Evolutionary conservation across 1,139 yeast genomes (phyloP).

Genomic region (Pichia sp.): DNA sequence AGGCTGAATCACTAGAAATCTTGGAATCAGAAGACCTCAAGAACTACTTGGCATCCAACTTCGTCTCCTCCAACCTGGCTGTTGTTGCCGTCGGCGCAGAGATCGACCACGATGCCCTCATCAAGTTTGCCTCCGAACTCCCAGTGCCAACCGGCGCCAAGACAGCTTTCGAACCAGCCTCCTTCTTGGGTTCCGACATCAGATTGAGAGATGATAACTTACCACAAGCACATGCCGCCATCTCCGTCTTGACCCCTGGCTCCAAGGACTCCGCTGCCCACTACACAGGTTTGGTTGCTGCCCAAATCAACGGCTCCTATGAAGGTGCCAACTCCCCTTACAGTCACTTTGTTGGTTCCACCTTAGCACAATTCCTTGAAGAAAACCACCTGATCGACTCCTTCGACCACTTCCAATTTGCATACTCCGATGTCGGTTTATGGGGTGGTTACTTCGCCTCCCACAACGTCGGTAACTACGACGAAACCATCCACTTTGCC

Average conservation of each 20-base stretch:
- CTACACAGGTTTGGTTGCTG: slow-evolving; percentile 68
- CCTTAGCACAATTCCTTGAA: slow-evolving; percentile 69
- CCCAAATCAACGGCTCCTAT: slow-evolving; percentile 63
- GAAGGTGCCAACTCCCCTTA: slow-evolving; percentile 45
- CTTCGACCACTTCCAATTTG: slow-evolving; percentile 64
- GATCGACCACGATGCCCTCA: slow-evolving; percentile 62
- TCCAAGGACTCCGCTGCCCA: slow-evolving; percentile 52
- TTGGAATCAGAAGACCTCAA: slow-evolving; percentile 56
- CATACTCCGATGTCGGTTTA: slow-evolving; percentile 73
- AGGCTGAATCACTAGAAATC: slow-evolving; percentile 54
- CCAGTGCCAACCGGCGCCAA: slow-evolving; percentile 50
- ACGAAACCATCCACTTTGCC: slow-evolving; percentile 73
- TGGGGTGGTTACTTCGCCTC: slow-evolving; percentile 76
- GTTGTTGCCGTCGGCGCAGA: slow-evolving; percentile 67
- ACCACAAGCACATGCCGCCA: slow-evolving; percentile 72
- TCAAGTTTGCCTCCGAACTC: slow-evolving; percentile 54
- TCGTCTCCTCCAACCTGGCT: slow-evolving; percentile 60
- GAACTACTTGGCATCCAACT: slow-evolving; percentile 52
- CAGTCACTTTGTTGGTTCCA: slow-evolving; percentile 73
- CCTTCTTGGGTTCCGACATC: slow-evolving; percentile 79
- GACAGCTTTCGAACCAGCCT: slow-evolving; percentile 49
- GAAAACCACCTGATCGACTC: slow-evolving; percentile 71
- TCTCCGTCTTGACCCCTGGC: slow-evolving; percentile 72
- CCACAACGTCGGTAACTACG: slow-evolving; percentile 54
- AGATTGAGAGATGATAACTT: slow-evolving; percentile 84